Base-by-base conservation (phyloP, 2,329 filamentous ascomycete genomes). In the Trichoderma endophyticum region DNA sequence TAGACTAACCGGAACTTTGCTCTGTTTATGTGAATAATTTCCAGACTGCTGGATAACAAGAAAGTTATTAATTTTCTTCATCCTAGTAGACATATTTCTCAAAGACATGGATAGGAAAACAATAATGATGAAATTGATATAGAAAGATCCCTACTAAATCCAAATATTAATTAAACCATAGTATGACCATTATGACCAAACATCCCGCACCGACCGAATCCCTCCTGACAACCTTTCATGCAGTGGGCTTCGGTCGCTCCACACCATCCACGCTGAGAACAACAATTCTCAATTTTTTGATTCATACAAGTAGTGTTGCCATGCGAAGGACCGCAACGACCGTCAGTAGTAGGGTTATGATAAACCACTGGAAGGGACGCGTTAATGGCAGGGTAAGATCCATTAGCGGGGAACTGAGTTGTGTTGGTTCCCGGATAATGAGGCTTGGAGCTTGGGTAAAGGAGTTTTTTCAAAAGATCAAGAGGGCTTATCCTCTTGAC, bases 231-330 rank as follows among this genome's bases (percentile, higher is more conserved):
- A 12, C 80, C 82, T 1, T 72, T 75, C 32, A 77, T 77, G 74
- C 83, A 85, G 72, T 84, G 81, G 43, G 80, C 81, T n/a, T 76
- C 77, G 2, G 80, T 80, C 24, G 76, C 77, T 56, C 84, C 83
- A 74, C 83, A 84, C 75, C 79, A 81, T 15, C 79, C 78, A 18
- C 63, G 65, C n/a, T 70, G 59, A 1, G 79, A 80, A 64, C 79
- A 81, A 72, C 79, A 81, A 4, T 73, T 75, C 30, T 73, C 75
- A 21, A 67, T 75, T n/a, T 74, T 72, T 48, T 77, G 77, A 26
- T 59, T 28, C 28, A 74, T 68, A 71, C 79, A 81, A 6, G 74
- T 78, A 21, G 73, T 74, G 5, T 74, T 72, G 26, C 75, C 75
- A 34, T 73, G 74, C 3, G 54, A 74, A 48, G 76, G 57, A 1